Base-by-base conservation (phyloP, 805 yeast species). In the Lipomyces lipofer region DNA sequence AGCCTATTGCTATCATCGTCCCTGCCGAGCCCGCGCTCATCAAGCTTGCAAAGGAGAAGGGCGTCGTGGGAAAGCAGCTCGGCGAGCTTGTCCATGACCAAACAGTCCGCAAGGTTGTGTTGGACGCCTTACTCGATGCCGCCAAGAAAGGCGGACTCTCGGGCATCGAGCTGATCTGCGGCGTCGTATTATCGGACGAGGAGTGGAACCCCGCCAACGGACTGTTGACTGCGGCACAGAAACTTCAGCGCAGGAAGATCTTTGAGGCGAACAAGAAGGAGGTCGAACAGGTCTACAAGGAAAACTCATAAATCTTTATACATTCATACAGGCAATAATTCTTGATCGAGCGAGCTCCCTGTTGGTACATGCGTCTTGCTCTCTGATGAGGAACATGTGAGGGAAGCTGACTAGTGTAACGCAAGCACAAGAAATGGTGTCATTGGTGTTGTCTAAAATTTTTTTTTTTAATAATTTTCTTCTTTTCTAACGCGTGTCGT, bases 121-220 rank as follows among this genome's bases (percentile, higher is more conserved):
- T 76, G 48, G 76, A 84, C 62, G 73, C 83, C 13, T 71, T 94
- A 56, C 67, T 86, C 51, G 78, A 79, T 24, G 88, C 97, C 7
- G 99, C 90, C 64, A 84, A 81, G 71, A 64, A 80, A 17, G 91
- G 85, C 69, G 96, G 95, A 8, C 80, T 94, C 62, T 76, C 72
- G 47, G 95, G 96, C 56, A 91, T 89, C 63, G 98, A 94, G 73
- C 76, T 92, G 61, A 69, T 94, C 53, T 82, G 81, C 61, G 95
- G 91, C 63, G 78, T 86, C 58, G 89, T 86, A 12, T 71, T 94
- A 56, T 78, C 83, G 54, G 91, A 88, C 62, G 92, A 83, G 49
- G 99, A 94, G 75, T 94, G 99, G 98, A 94, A 98, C 38, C 98
- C 99, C 40, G 94, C 89, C 72, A 88, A 83, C 68, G 98, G 97